Evolutionary conservation across 2,329 filamentous ascomycete species (phyloP), one percentile per base, ranked within the genome.

Genomic region (Aureobasidium sp.): DNA sequence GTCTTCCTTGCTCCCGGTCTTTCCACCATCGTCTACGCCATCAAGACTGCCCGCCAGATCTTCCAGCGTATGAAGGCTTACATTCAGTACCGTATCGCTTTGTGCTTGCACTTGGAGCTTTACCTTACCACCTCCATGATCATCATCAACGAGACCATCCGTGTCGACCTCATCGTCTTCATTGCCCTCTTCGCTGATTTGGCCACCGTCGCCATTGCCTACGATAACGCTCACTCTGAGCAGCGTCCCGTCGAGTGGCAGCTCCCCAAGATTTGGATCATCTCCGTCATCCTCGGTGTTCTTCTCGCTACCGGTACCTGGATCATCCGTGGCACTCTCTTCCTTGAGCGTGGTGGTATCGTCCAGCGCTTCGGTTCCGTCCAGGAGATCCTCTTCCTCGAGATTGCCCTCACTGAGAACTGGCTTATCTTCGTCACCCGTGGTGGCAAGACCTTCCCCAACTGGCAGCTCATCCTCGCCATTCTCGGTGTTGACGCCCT

Each of bases 21-120:
- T 41, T 83, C 80, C 74, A 89, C 86, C 64, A 89, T 89, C 63
- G 85, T 89, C 69, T 79, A 86, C 68, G 85, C 86, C 65, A 89
- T 89, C 78, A 89, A 88, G 82, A 86, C 84, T 67, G 82, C 86
- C 65, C 85, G 86, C 68, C 84, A 89, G 77, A 89, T 89, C 70
- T 89, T 89, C 83, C 85, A 88, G 79, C 85, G 86, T 70, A 88
- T 89, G 86, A 89, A 89, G 81, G 83, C 85, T 32, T 89, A 89
- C 74, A 87, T 89, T 64, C 85, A 89, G 76, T 89, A 89, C 78
- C 86, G 86, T 80, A 89, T 89, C 71, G 86, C 86, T 54, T 82
- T 89, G 64, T 89, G 86, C 75, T 77, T 89, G 64, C 86, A 89
- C 73, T 79, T 89, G 69, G 86, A 89, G 75, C 85, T 91, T 72